Conservation (phyloP, 257 asterid species). For the Voacanga thouarsii region DNA sequence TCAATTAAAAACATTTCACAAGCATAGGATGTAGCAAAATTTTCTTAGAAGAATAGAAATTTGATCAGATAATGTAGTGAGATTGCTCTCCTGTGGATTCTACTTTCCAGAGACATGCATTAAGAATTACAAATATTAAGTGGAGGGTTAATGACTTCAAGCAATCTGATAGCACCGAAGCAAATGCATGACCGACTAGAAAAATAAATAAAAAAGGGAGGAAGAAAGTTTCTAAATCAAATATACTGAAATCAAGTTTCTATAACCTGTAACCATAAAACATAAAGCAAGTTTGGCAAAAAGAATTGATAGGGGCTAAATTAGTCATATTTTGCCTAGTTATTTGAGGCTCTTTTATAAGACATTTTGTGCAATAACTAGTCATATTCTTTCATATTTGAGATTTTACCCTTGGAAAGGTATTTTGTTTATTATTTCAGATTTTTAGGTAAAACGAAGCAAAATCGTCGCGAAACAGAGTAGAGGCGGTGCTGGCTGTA, state of each 20-base stretch:
- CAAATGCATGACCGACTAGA: neutral
- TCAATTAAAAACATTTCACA: constrained; percentile 40
- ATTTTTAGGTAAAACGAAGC: too few relatives aligned
- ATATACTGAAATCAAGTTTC: neutral
- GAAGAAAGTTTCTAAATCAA: neutral
- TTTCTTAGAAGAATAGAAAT: constrained; percentile 36
- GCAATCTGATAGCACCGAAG: neutral
- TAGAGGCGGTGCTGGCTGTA: too few relatives aligned
- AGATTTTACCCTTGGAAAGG: too few relatives aligned
- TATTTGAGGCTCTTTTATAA: too few relatives aligned
- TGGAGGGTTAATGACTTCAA: neutral
- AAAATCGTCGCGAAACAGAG: too few relatives aligned
- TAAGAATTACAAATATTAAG: neutral
- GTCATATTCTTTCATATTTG: too few relatives aligned
- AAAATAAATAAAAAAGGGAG: neutral
- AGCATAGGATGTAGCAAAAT: constrained; percentile 13
- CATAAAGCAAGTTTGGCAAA: too few relatives aligned
- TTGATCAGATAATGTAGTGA: constrained; percentile 33
- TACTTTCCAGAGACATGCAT: constrained; percentile 45
- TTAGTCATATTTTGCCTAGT: too few relatives aligned
- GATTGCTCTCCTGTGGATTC: constrained; percentile 14
- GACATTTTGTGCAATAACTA: too few relatives aligned
- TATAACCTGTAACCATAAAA: too few relatives aligned
- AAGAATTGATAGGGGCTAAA: too few relatives aligned
- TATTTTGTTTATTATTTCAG: too few relatives aligned